These are phyloP conservation scores for Casuarina equisetifolia DNA, from an alignment of 306 rosid genomes.

Conservation along the genomic window DNA sequence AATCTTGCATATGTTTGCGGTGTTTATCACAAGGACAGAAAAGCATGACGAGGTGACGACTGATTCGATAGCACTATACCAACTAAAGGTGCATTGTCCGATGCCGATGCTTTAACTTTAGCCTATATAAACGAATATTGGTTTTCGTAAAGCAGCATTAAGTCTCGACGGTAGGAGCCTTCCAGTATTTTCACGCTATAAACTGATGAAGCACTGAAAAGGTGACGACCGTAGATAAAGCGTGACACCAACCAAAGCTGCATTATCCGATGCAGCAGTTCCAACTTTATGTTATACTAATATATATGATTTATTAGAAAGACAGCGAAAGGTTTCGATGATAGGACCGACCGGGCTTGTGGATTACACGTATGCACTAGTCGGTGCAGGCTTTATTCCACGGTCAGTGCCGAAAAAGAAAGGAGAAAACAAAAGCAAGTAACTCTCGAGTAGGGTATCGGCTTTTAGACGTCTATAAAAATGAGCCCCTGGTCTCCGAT, in stretches of 20 bases:
- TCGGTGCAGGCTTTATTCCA: slow-evolving; percentile 37
- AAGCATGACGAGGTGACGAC: neutral
- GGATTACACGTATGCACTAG: slow-evolving; percentile 29
- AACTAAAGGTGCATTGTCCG: too few relatives aligned
- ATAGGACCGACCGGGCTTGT: slow-evolving; percentile 30
- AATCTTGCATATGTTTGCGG: neutral
- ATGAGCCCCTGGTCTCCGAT: slow-evolving; percentile 23
- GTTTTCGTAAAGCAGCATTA: too few relatives aligned
- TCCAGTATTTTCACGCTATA: too few relatives aligned
- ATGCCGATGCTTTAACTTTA: too few relatives aligned
- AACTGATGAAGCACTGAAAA: too few relatives aligned
- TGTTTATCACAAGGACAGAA: neutral
- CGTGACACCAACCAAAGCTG: too few relatives aligned
- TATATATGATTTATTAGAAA: neutral
- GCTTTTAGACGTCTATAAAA: slow-evolving; percentile 45
- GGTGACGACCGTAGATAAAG: too few relatives aligned
- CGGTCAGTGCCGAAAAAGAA: slow-evolving; percentile 18
- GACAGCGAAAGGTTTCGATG: neutral
- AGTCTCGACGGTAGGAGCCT: too few relatives aligned
- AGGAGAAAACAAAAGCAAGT: neutral
- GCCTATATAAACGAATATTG: too few relatives aligned
- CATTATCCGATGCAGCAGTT: neutral
- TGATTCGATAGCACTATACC: too few relatives aligned
- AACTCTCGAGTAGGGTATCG: slow-evolving; percentile 10
- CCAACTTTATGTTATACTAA: neutral